Conservation (phyloP, 2,329 filamentous ascomycete species). For the Pezicula neosporulosa region DNA sequence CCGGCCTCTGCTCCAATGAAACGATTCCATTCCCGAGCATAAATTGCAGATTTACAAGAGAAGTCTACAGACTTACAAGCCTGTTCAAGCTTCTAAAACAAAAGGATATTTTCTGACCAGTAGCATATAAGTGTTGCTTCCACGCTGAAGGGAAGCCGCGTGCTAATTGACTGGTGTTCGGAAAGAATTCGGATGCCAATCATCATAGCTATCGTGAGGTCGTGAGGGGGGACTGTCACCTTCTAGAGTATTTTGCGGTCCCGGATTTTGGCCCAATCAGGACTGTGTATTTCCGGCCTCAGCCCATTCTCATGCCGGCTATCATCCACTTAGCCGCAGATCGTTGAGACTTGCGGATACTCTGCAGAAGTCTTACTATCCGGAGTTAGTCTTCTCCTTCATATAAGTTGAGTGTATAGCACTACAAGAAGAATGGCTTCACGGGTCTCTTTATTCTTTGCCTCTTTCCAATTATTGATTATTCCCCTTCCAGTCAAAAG, state of each 20-base stretch:
- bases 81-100: not conserved
- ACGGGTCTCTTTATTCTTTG: not conserved
- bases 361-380: not conserved
- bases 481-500: not conserved
- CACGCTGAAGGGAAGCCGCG: not conserved
- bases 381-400: not conserved
- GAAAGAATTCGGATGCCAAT: no score
- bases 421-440: not conserved
- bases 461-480: not conserved
- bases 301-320: not conserved
- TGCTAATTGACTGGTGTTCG: not conserved
- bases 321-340: not conserved
- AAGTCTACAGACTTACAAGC: not conserved
- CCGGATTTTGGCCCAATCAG: not conserved
- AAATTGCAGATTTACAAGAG: not conserved
- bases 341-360: not conserved
- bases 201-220: not conserved
- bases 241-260: not conserved
- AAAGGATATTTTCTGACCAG: not conserved
- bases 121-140: not conserved
- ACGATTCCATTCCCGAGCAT: constrained; percentile 3
- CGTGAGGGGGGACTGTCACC: not conserved
- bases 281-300: not conserved
- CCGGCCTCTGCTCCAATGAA: constrained; percentile 2
- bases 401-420: not conserved